phyloP scores from a whole-genome alignment of 176 grass and related monocot species.

The Thinopyrum elongatum region DNA sequence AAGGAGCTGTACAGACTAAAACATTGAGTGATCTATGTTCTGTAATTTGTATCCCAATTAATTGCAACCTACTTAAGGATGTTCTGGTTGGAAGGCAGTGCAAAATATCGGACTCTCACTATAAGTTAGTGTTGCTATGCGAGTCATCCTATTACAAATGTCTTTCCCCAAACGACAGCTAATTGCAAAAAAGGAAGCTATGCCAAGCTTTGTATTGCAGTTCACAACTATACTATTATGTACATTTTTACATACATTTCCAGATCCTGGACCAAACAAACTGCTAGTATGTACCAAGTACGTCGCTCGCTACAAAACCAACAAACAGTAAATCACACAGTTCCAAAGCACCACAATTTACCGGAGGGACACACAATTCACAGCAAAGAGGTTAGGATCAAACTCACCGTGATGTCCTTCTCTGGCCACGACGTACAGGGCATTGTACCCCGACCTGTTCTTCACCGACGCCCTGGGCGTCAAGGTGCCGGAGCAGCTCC shows the following conservation, averaged over 20 bases:
- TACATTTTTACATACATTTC: background rate
- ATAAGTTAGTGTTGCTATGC: background rate
- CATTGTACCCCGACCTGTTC: no score
- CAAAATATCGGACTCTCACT: no score
- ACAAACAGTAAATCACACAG: background rate
- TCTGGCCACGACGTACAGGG: no score
- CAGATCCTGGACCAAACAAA: background rate
- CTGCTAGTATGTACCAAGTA: background rate
- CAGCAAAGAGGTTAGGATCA: no score
- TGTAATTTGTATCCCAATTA: no score
- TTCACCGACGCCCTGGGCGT: no score
- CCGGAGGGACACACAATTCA: no score
- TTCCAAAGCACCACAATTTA: no score
- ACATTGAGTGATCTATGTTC: background rate
- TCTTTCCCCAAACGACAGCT: background rate
- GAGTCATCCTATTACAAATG: background rate
- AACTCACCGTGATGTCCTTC: no score
- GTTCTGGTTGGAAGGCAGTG: no score
- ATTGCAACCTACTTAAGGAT: no score
- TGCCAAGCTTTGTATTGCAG: background rate
- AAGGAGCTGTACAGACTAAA: background rate
- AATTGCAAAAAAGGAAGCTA: slow-evolving; percentile 18
- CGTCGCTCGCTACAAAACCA: background rate
- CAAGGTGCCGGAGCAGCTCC: no score
- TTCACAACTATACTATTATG: background rate